Conservation (phyloP, 179 eudicot genomes). For the Camellia oleifera region DNA sequence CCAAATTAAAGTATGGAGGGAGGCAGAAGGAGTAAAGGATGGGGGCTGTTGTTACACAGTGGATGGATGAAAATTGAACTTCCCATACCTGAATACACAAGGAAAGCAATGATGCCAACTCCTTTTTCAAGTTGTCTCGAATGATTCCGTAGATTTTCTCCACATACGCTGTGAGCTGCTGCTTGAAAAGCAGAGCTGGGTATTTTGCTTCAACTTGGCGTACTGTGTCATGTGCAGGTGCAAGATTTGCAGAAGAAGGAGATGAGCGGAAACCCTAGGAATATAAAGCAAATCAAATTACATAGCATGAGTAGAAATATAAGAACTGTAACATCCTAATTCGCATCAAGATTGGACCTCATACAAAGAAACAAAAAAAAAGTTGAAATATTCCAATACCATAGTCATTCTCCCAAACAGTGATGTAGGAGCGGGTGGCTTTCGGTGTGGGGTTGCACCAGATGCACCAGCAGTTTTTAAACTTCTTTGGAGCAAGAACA, state of each 20-base stretch:
- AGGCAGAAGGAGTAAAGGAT: neutral
- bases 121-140: constrained; percentile 77
- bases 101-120: constrained; percentile 54
- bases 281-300: constrained; percentile 11
- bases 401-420: constrained; percentile 80
- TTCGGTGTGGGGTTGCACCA: constrained; percentile 49
- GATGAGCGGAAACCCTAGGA: constrained; percentile 74
- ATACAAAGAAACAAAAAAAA: neutral
- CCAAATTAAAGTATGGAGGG: neutral
- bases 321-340: neutral
- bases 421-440: constrained; percentile 66
- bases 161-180: constrained; percentile 80
- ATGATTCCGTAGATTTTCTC: constrained; percentile 80
- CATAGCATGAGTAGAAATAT: neutral
- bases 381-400: constrained; percentile 33
- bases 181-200: constrained; percentile 83
- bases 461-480: constrained; percentile 53
- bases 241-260: constrained; percentile 50
- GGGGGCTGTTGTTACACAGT: neutral
- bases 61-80: constrained; percentile 2
- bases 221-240: constrained; percentile 53
- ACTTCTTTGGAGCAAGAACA: constrained; percentile 69
- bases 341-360: neutral
- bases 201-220: constrained; percentile 76
- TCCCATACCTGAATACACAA: constrained; percentile 62